Evolutionary conservation across 2,329 filamentous ascomycete genomes (phyloP), one percentile per base, ranked within the genome.

Genomic region (Ophiostoma ips): DNA sequence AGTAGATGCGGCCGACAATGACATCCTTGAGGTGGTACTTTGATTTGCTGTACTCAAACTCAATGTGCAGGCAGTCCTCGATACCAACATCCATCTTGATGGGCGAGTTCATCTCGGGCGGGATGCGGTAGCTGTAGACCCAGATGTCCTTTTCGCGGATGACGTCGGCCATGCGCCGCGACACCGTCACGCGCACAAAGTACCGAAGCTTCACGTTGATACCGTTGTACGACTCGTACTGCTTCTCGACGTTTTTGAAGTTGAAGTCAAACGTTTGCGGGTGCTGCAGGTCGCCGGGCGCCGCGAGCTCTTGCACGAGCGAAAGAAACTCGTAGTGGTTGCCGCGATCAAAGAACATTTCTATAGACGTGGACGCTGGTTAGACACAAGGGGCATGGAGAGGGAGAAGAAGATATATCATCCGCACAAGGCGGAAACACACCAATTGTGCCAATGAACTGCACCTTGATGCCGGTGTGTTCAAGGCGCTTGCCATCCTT

Each of bases 11-110:
- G 52, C 92, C 92, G 50, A 98, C 92, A 58, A 98, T 98, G 56
- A 98, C 92, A 66, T 98, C 92, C 70, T 98, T 98, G 53, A 98
- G 78, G 62, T 98, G 92, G 68, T 98, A 98, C 70, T 96, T 96
- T 66, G 83, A 92, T 75, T 98, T 98, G 68, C 86, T 94, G 71
- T 98, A 98, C 69, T 98, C 92, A 60, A 98, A 98, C 68, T 98
- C 92, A 58, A 98, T 98, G 69, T 98, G 92, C 59, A 98, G 73
- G 66, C 92, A 98, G 71, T 98, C 94, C 70, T 98, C 92, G 63
- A 98, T 98, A 52, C 92, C 92, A 53, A 98, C 92, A 64, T 98
- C 92, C 92, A 98, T 98, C 77, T 98, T 98, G 74, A 98, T 98
- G 58, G 86, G 88, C 69, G 81, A 89, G 73, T 96, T 98, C 68